phyloP scores from a whole-genome alignment of 148 eudicot genomes.

The Gaultheria prostrata region DNA sequence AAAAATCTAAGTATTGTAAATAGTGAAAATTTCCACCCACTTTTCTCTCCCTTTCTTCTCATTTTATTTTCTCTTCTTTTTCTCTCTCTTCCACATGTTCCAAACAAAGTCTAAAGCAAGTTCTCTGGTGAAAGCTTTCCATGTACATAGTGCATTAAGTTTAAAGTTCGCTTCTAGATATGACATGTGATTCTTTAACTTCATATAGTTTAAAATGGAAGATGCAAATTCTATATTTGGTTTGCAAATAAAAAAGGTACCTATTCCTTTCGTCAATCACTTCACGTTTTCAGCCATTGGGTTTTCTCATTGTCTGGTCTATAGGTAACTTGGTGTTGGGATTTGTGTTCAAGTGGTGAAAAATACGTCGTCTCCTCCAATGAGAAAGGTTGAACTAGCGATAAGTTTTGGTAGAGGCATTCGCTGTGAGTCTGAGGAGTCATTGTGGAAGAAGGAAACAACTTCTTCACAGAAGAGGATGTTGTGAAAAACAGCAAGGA shows the following conservation, averaged over 20 bases:
- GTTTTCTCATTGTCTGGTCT: not conserved
- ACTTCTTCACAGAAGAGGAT: conserved; percentile 52
- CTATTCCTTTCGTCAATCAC: not conserved
- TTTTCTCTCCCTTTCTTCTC: too few species aligned
- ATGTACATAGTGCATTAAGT: not conserved
- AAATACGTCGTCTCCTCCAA: conserved; percentile 77
- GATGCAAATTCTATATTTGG: not conserved
- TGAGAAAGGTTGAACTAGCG: conserved; percentile 61
- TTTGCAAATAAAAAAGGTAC: not conserved
- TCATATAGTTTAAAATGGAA: not conserved
- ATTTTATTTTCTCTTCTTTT: too few species aligned
- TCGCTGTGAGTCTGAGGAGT: conserved; percentile 64
- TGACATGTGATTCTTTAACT: not conserved
- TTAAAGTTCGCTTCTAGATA: not conserved
- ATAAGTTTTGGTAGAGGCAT: conserved; percentile 82
- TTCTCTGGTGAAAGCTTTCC: not conserved
- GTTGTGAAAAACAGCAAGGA: conserved; percentile 40
- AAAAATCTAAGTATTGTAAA: too few species aligned
- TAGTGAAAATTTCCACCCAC: too few species aligned
- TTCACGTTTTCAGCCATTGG: not conserved
- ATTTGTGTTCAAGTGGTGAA: conserved; percentile 81
- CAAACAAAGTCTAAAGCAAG: not conserved
- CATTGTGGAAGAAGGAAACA: conserved; percentile 50
- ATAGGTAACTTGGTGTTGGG: conserved; percentile 71
- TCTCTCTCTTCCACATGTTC: too few species aligned